Evolutionary conservation across 352 stramenopile species (phyloP), one percentile per base, ranked within the genome.

Genomic region (Phytopythium litorale): DNA sequence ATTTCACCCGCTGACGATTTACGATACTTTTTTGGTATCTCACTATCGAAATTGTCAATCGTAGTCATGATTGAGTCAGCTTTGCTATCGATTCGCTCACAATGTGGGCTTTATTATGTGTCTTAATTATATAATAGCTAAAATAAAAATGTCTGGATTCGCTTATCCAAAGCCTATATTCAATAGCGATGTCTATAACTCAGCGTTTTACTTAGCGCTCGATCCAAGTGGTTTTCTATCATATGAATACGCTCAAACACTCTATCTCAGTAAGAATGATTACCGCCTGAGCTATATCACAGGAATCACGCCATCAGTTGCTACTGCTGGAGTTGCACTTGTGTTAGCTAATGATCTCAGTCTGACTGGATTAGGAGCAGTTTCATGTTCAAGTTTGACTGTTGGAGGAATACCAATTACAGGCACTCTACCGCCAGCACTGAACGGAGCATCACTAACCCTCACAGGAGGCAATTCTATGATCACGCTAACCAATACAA

Each of bases 181-280:
- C 30, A 38, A 23, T 16, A 40, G 23, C 23, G 9, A 19, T 38
- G 30, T n/a, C 7, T 56, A 56, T 38, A 56, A 56, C n/a, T 23
- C 49, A 7, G 4, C 30, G 9, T 56, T 56, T 38, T 56, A 56
- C n/a, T 23, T 56, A 18, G 38, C 49, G 1, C 33, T 57, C 9
- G 28, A 42, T 57, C 11, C 28, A 23, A 43, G 25, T 19, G 51
- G 51, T 12, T 43, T 35, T 62, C 48, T 52, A 12, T 61, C 56
- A 15, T 64, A 62, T 55, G 63, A 61, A 3, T 68, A 68, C 33
- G 63, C 63, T 19, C 48, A 64, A 23, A 64, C 63, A 11, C 40
- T 68, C 1, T 68, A 64, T 56, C 38, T 68, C 2, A 18, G 19
- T 50, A 64, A 64, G 51, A 51, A 59, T 61, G 38, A 60, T 49